Evolutionary conservation across 257 asterid genomes (phyloP).

Genomic region (Oldenlandia corymbosa): DNA sequence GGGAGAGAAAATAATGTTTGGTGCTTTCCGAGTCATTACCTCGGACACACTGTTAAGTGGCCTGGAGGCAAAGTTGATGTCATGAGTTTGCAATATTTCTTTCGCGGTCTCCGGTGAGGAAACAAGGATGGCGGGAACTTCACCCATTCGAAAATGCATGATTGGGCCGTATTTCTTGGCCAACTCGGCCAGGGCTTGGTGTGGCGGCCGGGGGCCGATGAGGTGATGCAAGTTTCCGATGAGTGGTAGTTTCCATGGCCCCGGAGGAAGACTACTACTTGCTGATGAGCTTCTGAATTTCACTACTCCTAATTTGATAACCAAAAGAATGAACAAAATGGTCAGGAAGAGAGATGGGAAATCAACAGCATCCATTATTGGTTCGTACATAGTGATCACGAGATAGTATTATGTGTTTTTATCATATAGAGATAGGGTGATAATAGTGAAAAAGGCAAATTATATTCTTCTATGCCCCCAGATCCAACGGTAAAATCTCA

Average conservation of each 20-base stretch:
- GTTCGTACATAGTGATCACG: too few relatives aligned
- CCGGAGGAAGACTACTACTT: neutral
- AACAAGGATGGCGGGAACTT: constrained; percentile 15
- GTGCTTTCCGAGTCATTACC: neutral
- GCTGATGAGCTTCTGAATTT: neutral
- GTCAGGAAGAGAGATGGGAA: neutral
- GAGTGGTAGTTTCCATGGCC: constrained; percentile 1
- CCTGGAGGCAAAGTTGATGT: constrained; percentile 12
- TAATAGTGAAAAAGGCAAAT: too few relatives aligned
- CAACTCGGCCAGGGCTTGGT: constrained; percentile 4
- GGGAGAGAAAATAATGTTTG: neutral
- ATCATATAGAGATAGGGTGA: too few relatives aligned
- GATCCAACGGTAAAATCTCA: too few relatives aligned
- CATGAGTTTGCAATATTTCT: constrained; percentile 18
- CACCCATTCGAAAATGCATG: constrained; percentile 20
- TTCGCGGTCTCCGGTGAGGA: constrained; percentile 21
- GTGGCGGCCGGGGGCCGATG: constrained; percentile 4
- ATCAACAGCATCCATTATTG: too few relatives aligned
- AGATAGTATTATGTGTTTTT: too few relatives aligned
- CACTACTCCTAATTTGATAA: neutral
- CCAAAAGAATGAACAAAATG: neutral
- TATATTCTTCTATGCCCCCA: too few relatives aligned
- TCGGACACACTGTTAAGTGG: too few relatives aligned
- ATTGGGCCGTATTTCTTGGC: constrained; percentile 15
- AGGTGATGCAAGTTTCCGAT: constrained; percentile 20